phyloP scores from a whole-genome alignment of 129 eudicot genomes.

The Pittosporum tobira region DNA sequence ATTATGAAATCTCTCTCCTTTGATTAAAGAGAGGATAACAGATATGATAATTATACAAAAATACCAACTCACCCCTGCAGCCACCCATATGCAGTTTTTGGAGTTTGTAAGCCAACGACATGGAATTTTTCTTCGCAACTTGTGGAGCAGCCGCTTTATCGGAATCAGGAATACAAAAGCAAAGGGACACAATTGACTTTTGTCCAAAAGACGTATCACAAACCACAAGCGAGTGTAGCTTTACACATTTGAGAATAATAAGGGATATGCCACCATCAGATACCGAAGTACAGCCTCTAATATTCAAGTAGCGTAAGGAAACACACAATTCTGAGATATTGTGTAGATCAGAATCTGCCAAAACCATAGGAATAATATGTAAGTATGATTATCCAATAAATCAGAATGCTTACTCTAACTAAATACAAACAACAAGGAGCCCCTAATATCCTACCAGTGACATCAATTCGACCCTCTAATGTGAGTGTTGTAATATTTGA shows the following conservation, averaged over 20 bases:
- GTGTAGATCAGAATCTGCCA: conserved; percentile 61
- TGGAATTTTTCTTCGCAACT: conserved; percentile 16
- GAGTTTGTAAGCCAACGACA: conserved; percentile 29
- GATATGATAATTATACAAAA: neutral
- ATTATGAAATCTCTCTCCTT: neutral
- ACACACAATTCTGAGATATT: conserved; percentile 43
- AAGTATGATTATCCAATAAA: conserved; percentile 10
- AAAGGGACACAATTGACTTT: conserved; percentile 49
- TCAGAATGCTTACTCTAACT: conserved; percentile 5
- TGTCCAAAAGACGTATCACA: conserved; percentile 74
- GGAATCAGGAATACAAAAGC: conserved; percentile 27
- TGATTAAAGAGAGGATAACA: neutral
- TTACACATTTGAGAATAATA: conserved; percentile 45
- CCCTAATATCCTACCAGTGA: conserved; percentile 39
- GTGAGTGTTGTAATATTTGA: conserved; percentile 54
- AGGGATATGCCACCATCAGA: conserved; percentile 69
- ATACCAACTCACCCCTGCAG: conserved; percentile 51
- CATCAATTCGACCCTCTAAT: conserved; percentile 66
- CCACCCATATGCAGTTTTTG: conserved; percentile 70
- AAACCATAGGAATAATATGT: conserved; percentile 13
- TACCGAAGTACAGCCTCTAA: conserved; percentile 56
- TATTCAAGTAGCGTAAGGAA: conserved; percentile 51
- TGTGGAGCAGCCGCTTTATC: conserved; percentile 9
- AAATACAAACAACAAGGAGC: neutral
- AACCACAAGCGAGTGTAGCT: conserved; percentile 59